Evolutionary conservation across 1,284 basidiomycete genomes (phyloP).

Genomic region (Melanopsichium pennsylvanicum): DNA sequence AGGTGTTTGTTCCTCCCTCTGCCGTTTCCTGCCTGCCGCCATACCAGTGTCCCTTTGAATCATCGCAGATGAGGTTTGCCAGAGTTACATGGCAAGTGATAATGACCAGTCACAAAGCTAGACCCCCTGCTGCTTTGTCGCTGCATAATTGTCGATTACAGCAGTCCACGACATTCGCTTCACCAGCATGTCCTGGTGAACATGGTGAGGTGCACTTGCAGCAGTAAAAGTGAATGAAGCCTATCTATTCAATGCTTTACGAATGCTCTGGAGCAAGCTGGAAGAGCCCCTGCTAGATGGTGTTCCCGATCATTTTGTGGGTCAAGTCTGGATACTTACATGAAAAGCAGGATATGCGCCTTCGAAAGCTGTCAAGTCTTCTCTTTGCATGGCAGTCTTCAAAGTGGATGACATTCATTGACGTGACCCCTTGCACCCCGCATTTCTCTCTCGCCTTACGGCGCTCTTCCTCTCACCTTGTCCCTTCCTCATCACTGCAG

Average conservation of each 20-base stretch:
- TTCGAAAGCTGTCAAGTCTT: neutral
- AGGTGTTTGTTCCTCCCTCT: neutral
- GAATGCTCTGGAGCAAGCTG: no score
- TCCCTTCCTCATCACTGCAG: slow-evolving; percentile 22
- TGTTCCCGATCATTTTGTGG: no score
- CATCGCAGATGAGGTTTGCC: neutral
- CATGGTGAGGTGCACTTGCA: no score
- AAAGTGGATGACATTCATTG: slow-evolving; percentile 31
- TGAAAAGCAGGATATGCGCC: neutral
- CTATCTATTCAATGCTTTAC: no score
- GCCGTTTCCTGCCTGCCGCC: slow-evolving; percentile 1
- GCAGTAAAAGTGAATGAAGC: no score
- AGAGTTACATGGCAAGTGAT: neutral
- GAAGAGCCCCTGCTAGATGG: neutral
- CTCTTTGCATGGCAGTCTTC: slow-evolving; percentile 9
- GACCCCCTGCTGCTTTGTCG: no score
- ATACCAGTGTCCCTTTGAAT: neutral
- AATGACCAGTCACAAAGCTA: neutral
- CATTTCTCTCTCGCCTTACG: slow-evolving; percentile 37
- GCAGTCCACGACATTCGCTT: no score
- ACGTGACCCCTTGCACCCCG: slow-evolving; percentile 45
- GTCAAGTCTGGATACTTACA: no score
- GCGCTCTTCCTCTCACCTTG: neutral
- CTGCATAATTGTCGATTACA: no score
- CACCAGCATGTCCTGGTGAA: no score